Base-by-base conservation (phyloP, 2,329 filamentous ascomycete species). In the Chaetomiaceae sp. region DNA sequence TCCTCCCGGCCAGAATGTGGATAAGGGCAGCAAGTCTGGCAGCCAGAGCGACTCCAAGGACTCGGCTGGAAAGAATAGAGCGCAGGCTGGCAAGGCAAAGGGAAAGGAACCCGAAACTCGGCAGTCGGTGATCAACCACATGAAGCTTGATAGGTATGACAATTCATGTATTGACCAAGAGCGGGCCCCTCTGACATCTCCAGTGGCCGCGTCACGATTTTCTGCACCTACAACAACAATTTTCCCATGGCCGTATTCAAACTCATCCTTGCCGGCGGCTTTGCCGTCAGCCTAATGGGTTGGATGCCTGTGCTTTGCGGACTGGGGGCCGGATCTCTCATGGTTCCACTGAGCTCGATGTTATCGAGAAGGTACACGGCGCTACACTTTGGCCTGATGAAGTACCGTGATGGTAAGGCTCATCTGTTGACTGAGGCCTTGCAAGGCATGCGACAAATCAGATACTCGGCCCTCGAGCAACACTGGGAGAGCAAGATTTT, bases 391-490 rank as follows among this genome's bases (percentile, higher is more conserved):
- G 62, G 65, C 30, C 61, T 70, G 20, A 71, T 71, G 68, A 65
- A 62, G 41, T 66, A 64, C 46, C 64, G 68, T 3, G 68, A 71
- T 46, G 64, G 58, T 42, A 71, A 70, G 53, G 63, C 67, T 1
- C 62, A 69, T 45, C 56, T 70, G 6, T 55, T 71, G 47, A 68
- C 65, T 2, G 68, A 71, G 48, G 68, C 67, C 0, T 57, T 71
- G 16, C 65, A 69, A 30, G 68, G 68, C 21, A 70, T 71, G 65
- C 66, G 67, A 10, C 68, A 71, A 56, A 70, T 71, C 64, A 66
- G 67, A 47, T 70, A 68, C 56, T 69, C 68, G 3, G 68, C 67
- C 8, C 62, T 70, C 10, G 68, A 71, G 48, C 58, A 64, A 27
- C 60, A 67, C 29, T 70, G 66, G 63, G 67, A 70, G 51, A 54